phyloP scores from a whole-genome alignment of 257 asterid genomes.

The Solanum raphanifolium region DNA sequence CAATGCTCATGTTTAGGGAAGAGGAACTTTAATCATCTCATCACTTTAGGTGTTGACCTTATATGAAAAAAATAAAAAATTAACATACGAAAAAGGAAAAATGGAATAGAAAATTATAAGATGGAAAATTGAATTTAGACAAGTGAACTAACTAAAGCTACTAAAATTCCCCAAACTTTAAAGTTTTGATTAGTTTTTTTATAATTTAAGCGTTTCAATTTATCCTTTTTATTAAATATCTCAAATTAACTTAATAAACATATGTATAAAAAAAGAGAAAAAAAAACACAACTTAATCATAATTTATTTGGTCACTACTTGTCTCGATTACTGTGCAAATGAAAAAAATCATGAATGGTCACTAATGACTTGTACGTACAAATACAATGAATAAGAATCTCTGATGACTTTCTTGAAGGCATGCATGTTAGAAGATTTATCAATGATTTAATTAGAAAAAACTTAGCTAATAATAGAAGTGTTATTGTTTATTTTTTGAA shows the following conservation, averaged over 20 bases:
- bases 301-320: background rate
- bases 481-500: background rate
- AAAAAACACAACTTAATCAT: background rate
- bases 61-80: too few species aligned
- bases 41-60: background rate
- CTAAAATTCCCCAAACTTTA: background rate
- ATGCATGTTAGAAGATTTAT: background rate
- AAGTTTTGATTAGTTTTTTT: background rate
- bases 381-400: background rate
- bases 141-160: background rate
- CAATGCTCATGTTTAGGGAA: background rate
- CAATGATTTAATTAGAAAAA: background rate
- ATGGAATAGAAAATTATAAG: too few species aligned
- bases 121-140: background rate
- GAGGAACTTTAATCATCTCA: background rate
- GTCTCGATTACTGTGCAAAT: background rate
- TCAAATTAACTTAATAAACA: background rate
- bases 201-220: background rate
- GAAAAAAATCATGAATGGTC: background rate
- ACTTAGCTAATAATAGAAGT: background rate
- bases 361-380: too few species aligned
- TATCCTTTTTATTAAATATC: background rate
- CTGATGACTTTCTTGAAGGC: background rate
- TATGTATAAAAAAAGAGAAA: too few species aligned
- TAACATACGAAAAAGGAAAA: too few species aligned